Conservation (phyloP, 1,139 yeast genomes). For the Meyerozyma smithsonii region DNA sequence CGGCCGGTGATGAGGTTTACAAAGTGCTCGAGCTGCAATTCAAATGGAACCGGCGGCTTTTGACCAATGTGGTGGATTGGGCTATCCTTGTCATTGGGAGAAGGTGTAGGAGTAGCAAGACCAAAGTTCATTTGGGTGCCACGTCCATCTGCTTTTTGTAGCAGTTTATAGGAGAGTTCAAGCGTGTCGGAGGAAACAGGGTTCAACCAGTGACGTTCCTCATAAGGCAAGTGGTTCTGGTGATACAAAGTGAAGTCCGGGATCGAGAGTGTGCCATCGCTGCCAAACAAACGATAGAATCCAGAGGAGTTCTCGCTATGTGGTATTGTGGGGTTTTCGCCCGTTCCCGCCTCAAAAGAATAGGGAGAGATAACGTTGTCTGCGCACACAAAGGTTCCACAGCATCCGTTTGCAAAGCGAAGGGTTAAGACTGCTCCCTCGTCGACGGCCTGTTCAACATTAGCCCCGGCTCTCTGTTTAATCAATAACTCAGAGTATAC, state of each 20-base stretch:
- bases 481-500: constrained; percentile 36
- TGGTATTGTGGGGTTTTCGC: constrained; percentile 41
- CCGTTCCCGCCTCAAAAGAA: constrained; percentile 39
- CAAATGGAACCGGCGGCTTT: constrained; percentile 27
- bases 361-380: constrained; percentile 41
- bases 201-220: constrained; percentile 27
- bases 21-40: constrained; percentile 32
- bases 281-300: constrained; percentile 37
- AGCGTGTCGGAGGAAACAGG: constrained; percentile 24
- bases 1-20: constrained; percentile 30
- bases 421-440: constrained; percentile 42
- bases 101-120: constrained; percentile 22
- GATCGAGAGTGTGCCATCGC: constrained; percentile 36
- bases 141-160: neutral
- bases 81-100: constrained; percentile 20
- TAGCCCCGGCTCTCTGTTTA: constrained; percentile 21
- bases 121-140: constrained; percentile 6
- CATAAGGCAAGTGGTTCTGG: constrained; percentile 16
- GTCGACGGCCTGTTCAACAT: constrained; percentile 24
- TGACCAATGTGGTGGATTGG: constrained; percentile 14
- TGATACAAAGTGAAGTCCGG: constrained; percentile 38
- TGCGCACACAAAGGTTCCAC: constrained; percentile 40
- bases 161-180: neutral
- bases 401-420: constrained; percentile 32
- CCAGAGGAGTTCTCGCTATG: constrained; percentile 29